Percentiles rank a stretch among this genome's conserved stretches.
Conservation (phyloP, 306 rosid genomes). For the Chamaecrista fasciculata region DNA sequence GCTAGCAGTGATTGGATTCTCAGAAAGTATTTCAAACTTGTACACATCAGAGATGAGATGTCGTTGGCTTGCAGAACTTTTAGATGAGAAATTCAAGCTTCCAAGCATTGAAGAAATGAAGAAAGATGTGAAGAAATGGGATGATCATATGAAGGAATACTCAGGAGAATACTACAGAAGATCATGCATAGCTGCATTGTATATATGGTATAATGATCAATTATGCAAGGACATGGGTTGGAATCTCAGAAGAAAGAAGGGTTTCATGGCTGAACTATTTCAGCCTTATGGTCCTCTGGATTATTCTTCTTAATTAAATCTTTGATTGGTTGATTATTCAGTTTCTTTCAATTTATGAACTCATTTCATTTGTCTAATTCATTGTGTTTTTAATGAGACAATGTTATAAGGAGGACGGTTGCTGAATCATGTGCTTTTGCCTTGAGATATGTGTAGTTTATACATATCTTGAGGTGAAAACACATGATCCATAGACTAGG, state of each 20-base stretch:
- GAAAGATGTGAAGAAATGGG: constrained; percentile 50
- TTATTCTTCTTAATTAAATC: constrained; percentile 37
- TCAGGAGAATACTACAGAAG: constrained; percentile 44
- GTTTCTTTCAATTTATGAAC: too few species aligned
- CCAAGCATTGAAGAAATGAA: constrained; percentile 66
- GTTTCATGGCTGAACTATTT: constrained; percentile 56
- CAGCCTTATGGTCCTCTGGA: constrained; percentile 64
- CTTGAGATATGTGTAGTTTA: too few species aligned
- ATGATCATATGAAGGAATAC: constrained; percentile 31
- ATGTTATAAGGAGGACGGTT: too few species aligned
- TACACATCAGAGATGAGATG: constrained; percentile 68
- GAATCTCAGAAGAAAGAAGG: constrained; percentile 61
- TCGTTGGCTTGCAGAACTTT: constrained; percentile 62
- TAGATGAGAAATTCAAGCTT: constrained; percentile 48
- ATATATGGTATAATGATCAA: constrained; percentile 56
- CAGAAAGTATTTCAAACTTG: constrained; percentile 46
- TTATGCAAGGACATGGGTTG: constrained; percentile 72
- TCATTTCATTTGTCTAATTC: too few species aligned
- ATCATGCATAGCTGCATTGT: constrained; percentile 46
- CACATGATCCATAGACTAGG: too few species aligned
- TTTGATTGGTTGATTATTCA: too few species aligned
- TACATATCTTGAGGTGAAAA: too few species aligned
- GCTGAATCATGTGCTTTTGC: too few species aligned
- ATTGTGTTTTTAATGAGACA: too few species aligned
- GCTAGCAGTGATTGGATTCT: constrained; percentile 48